Base-by-base conservation (phyloP, 768 basidiomycete species). In the Calocybe cyanea region DNA sequence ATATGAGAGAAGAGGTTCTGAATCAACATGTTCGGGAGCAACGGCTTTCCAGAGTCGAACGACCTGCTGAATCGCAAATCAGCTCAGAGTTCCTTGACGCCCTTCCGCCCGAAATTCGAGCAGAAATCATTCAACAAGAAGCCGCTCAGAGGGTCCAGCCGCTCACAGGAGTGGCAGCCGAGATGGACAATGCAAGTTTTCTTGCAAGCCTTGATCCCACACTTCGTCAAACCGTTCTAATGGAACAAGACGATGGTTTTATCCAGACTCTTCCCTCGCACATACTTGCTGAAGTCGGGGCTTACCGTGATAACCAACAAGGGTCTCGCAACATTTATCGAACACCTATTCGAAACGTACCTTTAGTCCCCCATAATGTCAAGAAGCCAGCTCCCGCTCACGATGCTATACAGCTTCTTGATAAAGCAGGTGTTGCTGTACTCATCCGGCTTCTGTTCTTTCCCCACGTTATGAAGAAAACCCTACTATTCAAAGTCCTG, bases 1-100 rank as follows among this genome's bases (percentile, higher is more conserved):
- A 98, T 54, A 98, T 99, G 87, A 82, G 96, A 41, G 95, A 96
- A 61, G 96, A 99, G 60, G 92, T 99, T 28, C 75, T 99, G 43
- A 93, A 94, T 57, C 96, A 99, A 59, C 95, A 99, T 59, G 83
- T 97, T 55, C 85, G 93, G 7, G 96, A 98, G 56, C 90, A 85
- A 49, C 83, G 86, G 32, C 83, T 88, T 9, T 82, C 91, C 3
- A 74, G 82, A 58, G 70, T 83, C 45, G 86, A 86, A 61, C 76
- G 80, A 37, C 87, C 80, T 25, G 72, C 79, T 14, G 92, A 92
- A 55, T 92, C 92, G 0, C 85, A 89, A 57, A 94, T 99, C 64
- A 95, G 89, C 64, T 63, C 84, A 1, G 96, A 99, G 68, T 99
- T 99, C 67, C 77, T 99, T 37, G 90, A 97, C 55, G 96, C 96